Percentiles rank a stretch among this genome's conserved stretches.
phyloP scores from a whole-genome alignment of 2,329 filamentous ascomycete genomes.

The Cercospora canescens region DNA sequence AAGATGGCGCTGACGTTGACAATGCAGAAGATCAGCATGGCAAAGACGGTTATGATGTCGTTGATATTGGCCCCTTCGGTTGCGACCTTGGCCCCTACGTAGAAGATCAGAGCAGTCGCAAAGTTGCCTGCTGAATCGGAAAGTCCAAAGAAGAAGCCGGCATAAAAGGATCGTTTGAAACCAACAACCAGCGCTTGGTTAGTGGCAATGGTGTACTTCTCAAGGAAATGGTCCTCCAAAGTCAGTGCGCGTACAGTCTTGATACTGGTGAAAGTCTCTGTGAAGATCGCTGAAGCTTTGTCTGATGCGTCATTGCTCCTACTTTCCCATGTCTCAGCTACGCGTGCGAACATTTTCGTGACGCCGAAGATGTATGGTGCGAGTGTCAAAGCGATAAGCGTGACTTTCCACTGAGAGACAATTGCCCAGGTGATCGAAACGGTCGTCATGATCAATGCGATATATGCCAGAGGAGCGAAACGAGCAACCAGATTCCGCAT shows the following conservation, averaged over 20 bases:
- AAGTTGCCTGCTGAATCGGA: slow-evolving; percentile 72
- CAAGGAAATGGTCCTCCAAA: slow-evolving; percentile 69
- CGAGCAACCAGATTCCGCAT: slow-evolving; percentile 79
- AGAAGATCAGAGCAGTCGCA: slow-evolving; percentile 78
- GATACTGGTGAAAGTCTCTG: slow-evolving; percentile 77
- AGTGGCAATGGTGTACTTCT: slow-evolving; percentile 60
- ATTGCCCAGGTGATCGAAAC: slow-evolving; percentile 76
- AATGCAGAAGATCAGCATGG: slow-evolving; percentile 81
- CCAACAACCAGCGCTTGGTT: slow-evolving; percentile 60
- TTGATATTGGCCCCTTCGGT: slow-evolving; percentile 53
- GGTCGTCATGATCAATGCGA: slow-evolving; percentile 65
- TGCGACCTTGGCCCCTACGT: slow-evolving; percentile 71
- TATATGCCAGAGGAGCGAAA: slow-evolving; percentile 70
- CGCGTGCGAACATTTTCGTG: slow-evolving; percentile 63
- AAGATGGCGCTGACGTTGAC: slow-evolving; percentile 70
- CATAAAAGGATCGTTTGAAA: slow-evolving; percentile 63
- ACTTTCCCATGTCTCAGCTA: slow-evolving; percentile 72
- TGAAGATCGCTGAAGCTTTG: slow-evolving; percentile 62
- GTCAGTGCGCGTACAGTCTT: slow-evolving; percentile 74
- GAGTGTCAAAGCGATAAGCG: slow-evolving; percentile 70
- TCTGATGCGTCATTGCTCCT: slow-evolving; percentile 65
- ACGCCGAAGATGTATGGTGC: slow-evolving; percentile 67
- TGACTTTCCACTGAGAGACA: slow-evolving; percentile 74
- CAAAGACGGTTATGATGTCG: slow-evolving; percentile 71
- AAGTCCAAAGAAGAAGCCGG: slow-evolving; percentile 74